Evolutionary conservation across 2,329 filamentous ascomycete species (phyloP), one percentile per base, ranked within the genome.

Genomic region (Penicillium sp.): DNA sequence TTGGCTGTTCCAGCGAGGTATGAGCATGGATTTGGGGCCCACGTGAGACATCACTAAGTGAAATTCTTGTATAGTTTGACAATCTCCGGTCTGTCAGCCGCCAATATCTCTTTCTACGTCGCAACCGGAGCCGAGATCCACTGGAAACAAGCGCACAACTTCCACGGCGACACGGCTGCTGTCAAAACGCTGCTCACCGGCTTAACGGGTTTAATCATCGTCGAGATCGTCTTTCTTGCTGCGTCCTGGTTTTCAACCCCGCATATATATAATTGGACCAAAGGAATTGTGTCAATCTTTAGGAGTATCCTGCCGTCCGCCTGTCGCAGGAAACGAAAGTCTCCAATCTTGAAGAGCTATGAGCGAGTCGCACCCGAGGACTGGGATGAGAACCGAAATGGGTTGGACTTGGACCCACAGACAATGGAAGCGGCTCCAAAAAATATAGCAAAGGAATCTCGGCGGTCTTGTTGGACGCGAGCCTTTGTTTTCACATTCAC

Each of bases 111-210:
- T 40, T 63, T 63, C 46, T 63, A 59, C 24, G 32, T 51, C 19
- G 45, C 55, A 35, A 63, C 53, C 6, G 61, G 61, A 19, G 56
- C 58, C 21, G 61, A 63, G 37, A 61, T 63, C 28, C 60, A 63
- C 32, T 63, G 61, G 61, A 59, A 57, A 49, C 59, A 62, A 48
- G 56, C 53, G 8, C 55, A 54, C 31, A 52, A 45, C 42, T 59
- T 63, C 45, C 55, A 58, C 28, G 52, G 60, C 17, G 58, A 62
- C 42, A 53, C 51, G n/a, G 57, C 59, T 9, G 51, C 56, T 5
- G 45, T 61, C 35, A 60, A 60, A 43, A 56, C 57, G 10, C 52
- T 63, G 3, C 48, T 62, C 15, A 59, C 57, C 12, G 61, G 58
- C 21, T 38, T 63, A 35, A 51, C 55, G 5, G 56, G 58, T 8